Base-by-base conservation (phyloP, 495 filamentous ascomycete species). In the Aspergillus campestris region DNA sequence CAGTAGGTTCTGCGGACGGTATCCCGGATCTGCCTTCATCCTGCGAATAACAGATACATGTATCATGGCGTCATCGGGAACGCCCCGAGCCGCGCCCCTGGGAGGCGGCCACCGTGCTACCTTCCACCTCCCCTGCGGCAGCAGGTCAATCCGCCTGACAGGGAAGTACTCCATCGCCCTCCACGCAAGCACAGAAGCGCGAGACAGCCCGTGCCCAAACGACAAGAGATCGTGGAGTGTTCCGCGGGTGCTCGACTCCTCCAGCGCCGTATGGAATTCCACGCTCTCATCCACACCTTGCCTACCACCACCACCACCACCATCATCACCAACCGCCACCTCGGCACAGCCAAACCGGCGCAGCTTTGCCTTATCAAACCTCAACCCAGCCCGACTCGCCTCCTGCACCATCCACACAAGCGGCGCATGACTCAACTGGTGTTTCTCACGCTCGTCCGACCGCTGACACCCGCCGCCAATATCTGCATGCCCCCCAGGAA, bases 131-230 rank as follows among this genome's bases (percentile, higher is more conserved):
- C 82, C 82, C 45, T 86, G 78, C 0, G 67, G 43, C 37, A 70
- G 65, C 12, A 87, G 51, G 51, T 86, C 83, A 79, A 87, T 82
- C 6, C 83, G 68, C 2, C 80, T 71, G 60, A 87, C 85, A 3
- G 83, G 83, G 29, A 87, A 59, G 47, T 78, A 85, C 56, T 87
- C 82, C 81, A 87, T 86, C 11, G 83, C 56, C 40, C 75, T 81
- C 83, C 83, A 87, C 0, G 69, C 71, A 0, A 83, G 32, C 2
- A 84, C 79, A 0, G 75, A 71, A 0, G 54, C 35, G 28, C 50
- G 50, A 2, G 63, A 40, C 0, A 82, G 58, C 0, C 82, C 82
- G 9, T 79, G 75, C 5, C 67, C 60, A 52, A 75, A 83, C 13
- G 67, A 56, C 3, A 34, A 12, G 32, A 34, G 32, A 34, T 34